These are phyloP conservation scores for Fusarium tuaranense DNA, from an alignment of 2,329 filamentous ascomycete genomes.

Conservation along the genomic window DNA sequence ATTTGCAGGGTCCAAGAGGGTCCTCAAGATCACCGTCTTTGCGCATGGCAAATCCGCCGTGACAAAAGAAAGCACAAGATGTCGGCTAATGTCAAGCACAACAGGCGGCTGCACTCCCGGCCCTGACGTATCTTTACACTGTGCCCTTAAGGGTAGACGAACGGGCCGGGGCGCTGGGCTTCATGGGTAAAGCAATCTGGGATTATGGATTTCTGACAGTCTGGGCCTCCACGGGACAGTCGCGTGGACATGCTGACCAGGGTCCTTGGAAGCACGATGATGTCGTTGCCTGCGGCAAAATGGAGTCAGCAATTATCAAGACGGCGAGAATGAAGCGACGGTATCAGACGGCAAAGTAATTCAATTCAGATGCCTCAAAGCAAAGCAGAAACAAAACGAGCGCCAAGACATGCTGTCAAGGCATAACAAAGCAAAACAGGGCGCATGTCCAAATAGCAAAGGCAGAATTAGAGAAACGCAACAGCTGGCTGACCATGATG, in stretches of 20 bases:
- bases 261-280: slow-evolving; percentile 38
- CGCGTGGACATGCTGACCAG: slow-evolving; percentile 41
- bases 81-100: slow-evolving; percentile 1
- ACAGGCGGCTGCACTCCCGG: slow-evolving; percentile 13
- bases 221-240: slow-evolving; percentile 35
- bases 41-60: slow-evolving; percentile 8
- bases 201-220: slow-evolving; percentile 35
- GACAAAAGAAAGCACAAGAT: slow-evolving; percentile 19
- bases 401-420: not conserved
- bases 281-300: slow-evolving; percentile 38
- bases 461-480: not conserved
- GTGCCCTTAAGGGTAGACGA: slow-evolving; percentile 11
- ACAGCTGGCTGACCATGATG: slow-evolving; percentile 17
- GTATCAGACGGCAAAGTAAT: slow-evolving; percentile 7
- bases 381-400: slow-evolving; percentile 10
- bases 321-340: slow-evolving; percentile 13
- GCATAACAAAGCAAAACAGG: slow-evolving; percentile 9
- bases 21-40: slow-evolving; percentile 20
- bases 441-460: not conserved
- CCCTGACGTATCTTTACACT: slow-evolving; percentile 16
- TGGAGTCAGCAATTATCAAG: slow-evolving; percentile 30
- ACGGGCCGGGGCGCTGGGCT: slow-evolving; percentile 26
- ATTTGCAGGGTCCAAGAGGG: slow-evolving; percentile 40
- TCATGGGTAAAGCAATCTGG: slow-evolving; percentile 34
- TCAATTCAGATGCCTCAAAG: not conserved